A percentile compares a stretch with the other conserved stretches of the same genome.
These are phyloP conservation scores for Penicillium alfredii DNA, from an alignment of 495 filamentous ascomycete genomes.

Conservation along the genomic window DNA sequence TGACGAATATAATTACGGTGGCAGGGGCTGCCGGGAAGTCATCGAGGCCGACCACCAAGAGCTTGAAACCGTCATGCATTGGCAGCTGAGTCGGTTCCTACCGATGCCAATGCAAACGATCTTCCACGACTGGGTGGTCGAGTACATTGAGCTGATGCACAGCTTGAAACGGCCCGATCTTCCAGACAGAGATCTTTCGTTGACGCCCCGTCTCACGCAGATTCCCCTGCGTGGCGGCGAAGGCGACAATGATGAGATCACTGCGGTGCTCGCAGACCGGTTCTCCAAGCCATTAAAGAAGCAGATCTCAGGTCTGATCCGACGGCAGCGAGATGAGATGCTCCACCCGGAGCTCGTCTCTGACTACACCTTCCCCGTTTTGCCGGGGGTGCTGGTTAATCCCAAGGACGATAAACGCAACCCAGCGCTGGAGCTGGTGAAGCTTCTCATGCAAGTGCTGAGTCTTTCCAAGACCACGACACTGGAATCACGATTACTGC, in stretches of 20 bases:
- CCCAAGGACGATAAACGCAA: constrained; percentile 57
- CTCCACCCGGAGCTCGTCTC: constrained; percentile 79
- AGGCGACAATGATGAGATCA: constrained; percentile 53
- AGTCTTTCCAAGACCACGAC: constrained; percentile 75
- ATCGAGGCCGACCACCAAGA: constrained; percentile 75
- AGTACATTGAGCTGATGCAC: constrained; percentile 96
- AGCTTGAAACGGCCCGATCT: constrained; percentile 61
- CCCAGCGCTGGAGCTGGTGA: constrained; percentile 83
- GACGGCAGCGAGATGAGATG: constrained; percentile 79
- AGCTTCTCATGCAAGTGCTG: constrained; percentile 83
- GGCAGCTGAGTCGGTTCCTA: constrained; percentile 89
- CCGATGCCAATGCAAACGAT: constrained; percentile 71
- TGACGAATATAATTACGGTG: constrained; percentile 97
- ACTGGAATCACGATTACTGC: constrained; percentile 76
- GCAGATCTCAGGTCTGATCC: constrained; percentile 70
- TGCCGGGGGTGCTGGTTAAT: constrained; percentile 67
- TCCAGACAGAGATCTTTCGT: constrained; percentile 35
- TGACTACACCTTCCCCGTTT: constrained; percentile 81
- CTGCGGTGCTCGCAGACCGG: constrained; percentile 57
- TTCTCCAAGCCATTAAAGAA: constrained; percentile 90
- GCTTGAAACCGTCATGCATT: constrained; percentile 95
- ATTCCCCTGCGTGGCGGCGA: constrained; percentile 48
- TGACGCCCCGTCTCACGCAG: constrained; percentile 75
- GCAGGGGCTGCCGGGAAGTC: constrained; percentile 82
- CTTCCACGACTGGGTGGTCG: constrained; percentile 89